Conservation (phyloP, 75 land plant genomes). For the Azolla pinnata region DNA sequence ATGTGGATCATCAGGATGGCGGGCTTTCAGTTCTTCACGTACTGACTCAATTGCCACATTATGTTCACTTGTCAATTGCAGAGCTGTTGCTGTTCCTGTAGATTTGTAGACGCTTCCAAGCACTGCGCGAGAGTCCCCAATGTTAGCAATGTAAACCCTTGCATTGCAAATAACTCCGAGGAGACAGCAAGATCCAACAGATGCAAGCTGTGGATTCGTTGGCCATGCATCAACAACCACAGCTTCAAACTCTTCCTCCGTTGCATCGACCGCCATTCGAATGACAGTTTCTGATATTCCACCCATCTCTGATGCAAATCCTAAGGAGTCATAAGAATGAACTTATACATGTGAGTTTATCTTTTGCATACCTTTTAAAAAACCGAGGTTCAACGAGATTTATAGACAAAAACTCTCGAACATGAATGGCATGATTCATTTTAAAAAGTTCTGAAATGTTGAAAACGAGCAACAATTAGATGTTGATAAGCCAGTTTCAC, state of each 20-base stretch:
- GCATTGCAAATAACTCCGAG: conserved; percentile 54
- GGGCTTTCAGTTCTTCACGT: conserved; percentile 48
- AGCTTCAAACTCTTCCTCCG: conserved; percentile 59
- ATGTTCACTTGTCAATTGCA: conserved; percentile 69
- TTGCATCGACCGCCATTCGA: conserved; percentile 52
- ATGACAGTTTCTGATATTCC: conserved; percentile 59
- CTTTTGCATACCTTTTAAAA: too few species aligned
- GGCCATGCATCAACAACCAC: conserved; percentile 58
- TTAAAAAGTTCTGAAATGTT: too few species aligned
- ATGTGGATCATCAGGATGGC: conserved; percentile 74
- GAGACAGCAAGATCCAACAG: conserved; percentile 82
- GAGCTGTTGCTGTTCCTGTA: conserved; percentile 30
- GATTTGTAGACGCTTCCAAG: conserved; percentile 41
- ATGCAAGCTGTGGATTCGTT: conserved; percentile 56
- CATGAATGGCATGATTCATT: too few species aligned
- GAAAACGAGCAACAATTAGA: too few species aligned
- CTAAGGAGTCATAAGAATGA: too few species aligned
- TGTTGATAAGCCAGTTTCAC: too few species aligned
- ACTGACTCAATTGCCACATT: conserved; percentile 67
- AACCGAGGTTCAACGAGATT: too few species aligned
- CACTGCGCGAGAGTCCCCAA: conserved; percentile 85
- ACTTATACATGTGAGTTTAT: too few species aligned
- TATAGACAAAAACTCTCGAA: too few species aligned
- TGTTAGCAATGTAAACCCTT: conserved; percentile 61
- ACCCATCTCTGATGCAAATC: conserved; percentile 43